Percentiles rank a stretch among this genome's conserved stretches.
These are phyloP conservation scores for Leptographium procerum DNA, from an alignment of 2,329 filamentous ascomycete species.

Conservation along the genomic window DNA sequence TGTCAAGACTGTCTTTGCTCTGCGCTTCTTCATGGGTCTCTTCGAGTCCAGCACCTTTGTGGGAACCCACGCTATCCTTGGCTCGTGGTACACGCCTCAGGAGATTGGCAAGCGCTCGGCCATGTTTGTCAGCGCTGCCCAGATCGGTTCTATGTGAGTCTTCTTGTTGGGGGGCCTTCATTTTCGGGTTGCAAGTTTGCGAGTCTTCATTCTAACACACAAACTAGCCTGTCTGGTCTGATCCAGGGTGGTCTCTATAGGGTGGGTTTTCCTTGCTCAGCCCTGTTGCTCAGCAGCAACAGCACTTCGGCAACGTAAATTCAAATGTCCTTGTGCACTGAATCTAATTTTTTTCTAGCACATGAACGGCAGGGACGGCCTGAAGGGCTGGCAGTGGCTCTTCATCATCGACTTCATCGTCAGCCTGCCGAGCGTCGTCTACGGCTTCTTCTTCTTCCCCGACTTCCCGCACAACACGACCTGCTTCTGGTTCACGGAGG, in stretches of 20 bases:
- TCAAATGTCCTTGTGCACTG: too few species aligned
- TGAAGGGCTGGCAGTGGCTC: slow-evolving; percentile 10
- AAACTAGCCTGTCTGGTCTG: not conserved
- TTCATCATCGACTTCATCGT: slow-evolving; percentile 7
- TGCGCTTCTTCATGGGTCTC: slow-evolving; percentile 25
- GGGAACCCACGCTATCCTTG: slow-evolving; percentile 33
- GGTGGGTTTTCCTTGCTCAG: not conserved
- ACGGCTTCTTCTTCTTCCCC: slow-evolving; percentile 6
- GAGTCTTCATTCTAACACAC: not conserved
- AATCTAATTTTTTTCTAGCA: not conserved
- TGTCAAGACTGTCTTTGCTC: not conserved
- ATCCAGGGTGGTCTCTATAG: not conserved
- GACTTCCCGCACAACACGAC: slow-evolving; percentile 12
- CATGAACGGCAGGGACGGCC: slow-evolving; percentile 4
- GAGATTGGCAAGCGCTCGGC: slow-evolving; percentile 32
- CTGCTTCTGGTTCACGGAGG: slow-evolving; percentile 32
- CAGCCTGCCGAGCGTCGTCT: slow-evolving; percentile 1
- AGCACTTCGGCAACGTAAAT: too few species aligned
- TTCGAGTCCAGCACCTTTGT: slow-evolving; percentile 28
- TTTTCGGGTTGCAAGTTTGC: too few species aligned
- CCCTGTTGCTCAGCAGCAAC: too few species aligned
- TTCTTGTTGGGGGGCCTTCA: not conserved
- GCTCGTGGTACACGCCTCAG: slow-evolving; percentile 36
- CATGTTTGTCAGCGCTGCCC: not conserved
- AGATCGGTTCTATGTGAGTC: not conserved